These are phyloP conservation scores for Debaryomyces robertsiae DNA, from an alignment of 1,139 yeast genomes.

Conservation along the genomic window DNA sequence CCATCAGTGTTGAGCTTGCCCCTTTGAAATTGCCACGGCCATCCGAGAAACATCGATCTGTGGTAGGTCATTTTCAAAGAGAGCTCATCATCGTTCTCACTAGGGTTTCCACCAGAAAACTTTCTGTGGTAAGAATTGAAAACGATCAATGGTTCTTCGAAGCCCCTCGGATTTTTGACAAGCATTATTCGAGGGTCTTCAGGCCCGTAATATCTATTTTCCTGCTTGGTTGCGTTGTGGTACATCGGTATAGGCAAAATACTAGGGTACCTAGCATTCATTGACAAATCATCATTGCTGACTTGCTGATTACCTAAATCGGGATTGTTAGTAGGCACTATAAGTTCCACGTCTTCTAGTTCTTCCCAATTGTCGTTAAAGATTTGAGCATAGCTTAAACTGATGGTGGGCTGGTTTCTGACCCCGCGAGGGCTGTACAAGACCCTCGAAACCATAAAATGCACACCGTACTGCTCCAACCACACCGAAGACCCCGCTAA, in stretches of 20 bases:
- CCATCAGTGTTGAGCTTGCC: constrained; percentile 36
- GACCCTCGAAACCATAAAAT: constrained; percentile 34
- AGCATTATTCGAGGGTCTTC: constrained; percentile 44
- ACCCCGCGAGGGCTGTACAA: constrained; percentile 26
- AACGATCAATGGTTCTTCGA: constrained; percentile 39
- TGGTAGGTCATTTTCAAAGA: constrained; percentile 17
- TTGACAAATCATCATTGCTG: constrained; percentile 1
- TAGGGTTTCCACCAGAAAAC: constrained; percentile 9
- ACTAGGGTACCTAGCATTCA: constrained; percentile 29
- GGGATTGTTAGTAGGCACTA: constrained; percentile 27
- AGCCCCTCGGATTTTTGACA: constrained; percentile 31
- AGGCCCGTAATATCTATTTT: constrained; percentile 35
- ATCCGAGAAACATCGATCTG: constrained; percentile 31
- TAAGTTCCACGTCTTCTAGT: constrained; percentile 22
- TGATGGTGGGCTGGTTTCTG: constrained; percentile 26
- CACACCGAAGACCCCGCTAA: constrained; percentile 38
- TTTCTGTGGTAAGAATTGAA: constrained; percentile 36
- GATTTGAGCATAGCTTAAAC: constrained; percentile 30
- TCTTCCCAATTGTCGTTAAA: constrained; percentile 34
- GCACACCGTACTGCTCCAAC: constrained; percentile 36
- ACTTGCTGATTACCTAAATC: constrained; percentile 17
- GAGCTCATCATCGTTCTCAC: constrained; percentile 12
- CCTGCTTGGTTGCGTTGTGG: constrained; percentile 23
- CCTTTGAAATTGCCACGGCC: constrained; percentile 35
- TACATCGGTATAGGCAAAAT: constrained; percentile 36